Base-by-base conservation (phyloP, 495 filamentous ascomycete genomes). In the Schizothecium vesticola region DNA sequence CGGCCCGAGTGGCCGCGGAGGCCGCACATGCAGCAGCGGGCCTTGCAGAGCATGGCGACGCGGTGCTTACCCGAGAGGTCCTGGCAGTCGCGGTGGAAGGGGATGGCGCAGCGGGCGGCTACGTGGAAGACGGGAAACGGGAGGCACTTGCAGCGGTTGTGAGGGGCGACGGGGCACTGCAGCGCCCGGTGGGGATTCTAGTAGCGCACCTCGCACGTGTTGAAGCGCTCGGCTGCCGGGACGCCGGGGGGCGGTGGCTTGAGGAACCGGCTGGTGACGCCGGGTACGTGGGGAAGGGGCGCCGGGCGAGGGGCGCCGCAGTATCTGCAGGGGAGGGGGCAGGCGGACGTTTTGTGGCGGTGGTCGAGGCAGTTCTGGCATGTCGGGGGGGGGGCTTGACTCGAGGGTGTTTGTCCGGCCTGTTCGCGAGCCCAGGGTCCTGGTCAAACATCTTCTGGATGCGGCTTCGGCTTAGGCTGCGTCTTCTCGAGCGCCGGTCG, bases 1-100 rank as follows among this genome's bases (percentile, higher is more conserved):
- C 60, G 68, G 23, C 78, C 79, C n/a, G 69, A 75, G 64, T 81
- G 79, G 11, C 74, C 76, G 19, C 68, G 72, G 3, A 72, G 58
- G 25, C 79, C 79, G 59, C 79, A 81, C 78, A 81, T 81, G 63
- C 78, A 81, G 61, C 78, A 81, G 11, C 79, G 76, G 16, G 70
- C 57, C 24, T 68, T 58, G 64, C 78, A 81, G 13, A 71, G 68
- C 75, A 81, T 79, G 22, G 78, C 78, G 55, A 74, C 78, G 56
- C 68, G 71, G 61, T 80, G 36, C 0, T 51, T 80, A 75, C 23
- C 69, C 70, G 63, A 70, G 66, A 57, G 63, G 67, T 2, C 77
- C 77, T 13, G 71, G 65, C 77, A 78, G 11, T 56, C 61, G 21
- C 75, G 77, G 55, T 68, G 73, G 73, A 77, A 81, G 3, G 68